Evolutionary conservation across 768 basidiomycete genomes (phyloP).

Genomic region (Kwoniella sp.): DNA sequence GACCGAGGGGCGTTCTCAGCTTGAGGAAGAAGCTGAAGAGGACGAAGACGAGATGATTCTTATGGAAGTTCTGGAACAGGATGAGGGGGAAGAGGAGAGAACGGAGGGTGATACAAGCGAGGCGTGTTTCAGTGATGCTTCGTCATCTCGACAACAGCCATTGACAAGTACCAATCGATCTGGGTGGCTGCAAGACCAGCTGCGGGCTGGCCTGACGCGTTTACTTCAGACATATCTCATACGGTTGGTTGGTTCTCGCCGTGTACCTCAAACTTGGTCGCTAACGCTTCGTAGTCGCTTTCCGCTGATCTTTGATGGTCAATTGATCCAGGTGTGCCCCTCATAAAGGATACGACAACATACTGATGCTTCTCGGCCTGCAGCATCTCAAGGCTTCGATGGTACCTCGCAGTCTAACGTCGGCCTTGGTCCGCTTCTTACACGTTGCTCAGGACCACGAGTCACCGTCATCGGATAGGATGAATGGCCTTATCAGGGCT

Average conservation of each 20-base stretch:
- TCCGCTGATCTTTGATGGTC: slow-evolving; percentile 34
- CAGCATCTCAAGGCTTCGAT: neutral
- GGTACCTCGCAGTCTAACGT: neutral
- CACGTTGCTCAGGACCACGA: slow-evolving; percentile 7
- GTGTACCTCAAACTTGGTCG: too few relatives aligned
- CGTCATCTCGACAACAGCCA: too few relatives aligned
- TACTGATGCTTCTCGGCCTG: neutral
- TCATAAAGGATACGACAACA: too few relatives aligned
- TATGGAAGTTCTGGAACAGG: neutral
- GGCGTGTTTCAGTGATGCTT: too few relatives aligned
- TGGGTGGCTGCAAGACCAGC: slow-evolving; percentile 11
- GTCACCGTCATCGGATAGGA: neutral
- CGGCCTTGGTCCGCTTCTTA: slow-evolving; percentile 18
- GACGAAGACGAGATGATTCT: slow-evolving; percentile 2
- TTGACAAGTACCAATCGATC: too few relatives aligned
- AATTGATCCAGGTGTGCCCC: slow-evolving; percentile 10
- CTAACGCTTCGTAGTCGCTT: slow-evolving; percentile 33
- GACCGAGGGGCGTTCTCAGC: neutral
- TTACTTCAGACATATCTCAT: too few relatives aligned
- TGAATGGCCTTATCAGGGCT: neutral
- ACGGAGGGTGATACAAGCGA: too few relatives aligned
- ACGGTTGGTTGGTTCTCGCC: too few relatives aligned
- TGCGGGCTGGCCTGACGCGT: too few relatives aligned
- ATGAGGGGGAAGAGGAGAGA: too few relatives aligned
- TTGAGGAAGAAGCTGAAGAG: neutral